Evolutionary conservation across 1,284 basidiomycete species (phyloP).

Genomic region (Heterobasidion annosum): DNA sequence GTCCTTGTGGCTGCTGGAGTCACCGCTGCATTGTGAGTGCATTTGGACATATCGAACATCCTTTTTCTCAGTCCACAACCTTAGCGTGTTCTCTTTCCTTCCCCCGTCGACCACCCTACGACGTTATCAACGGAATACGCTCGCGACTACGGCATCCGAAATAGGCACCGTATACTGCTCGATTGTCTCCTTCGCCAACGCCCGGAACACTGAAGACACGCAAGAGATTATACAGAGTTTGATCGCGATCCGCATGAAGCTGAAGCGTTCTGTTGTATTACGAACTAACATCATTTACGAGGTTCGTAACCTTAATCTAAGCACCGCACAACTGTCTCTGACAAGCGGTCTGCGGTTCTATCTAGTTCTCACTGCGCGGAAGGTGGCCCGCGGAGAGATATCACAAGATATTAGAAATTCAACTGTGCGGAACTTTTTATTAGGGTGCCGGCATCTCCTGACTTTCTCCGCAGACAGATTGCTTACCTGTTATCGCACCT

Average conservation of each 20-base stretch:
- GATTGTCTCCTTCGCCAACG: conserved; percentile 56
- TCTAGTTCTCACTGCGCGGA: conserved; percentile 58
- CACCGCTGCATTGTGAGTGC: conserved; percentile 49
- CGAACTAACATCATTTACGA: conserved; percentile 59
- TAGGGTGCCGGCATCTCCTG: conserved; percentile 1
- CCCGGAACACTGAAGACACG: conserved; percentile 32
- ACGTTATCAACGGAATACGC: conserved; percentile 51
- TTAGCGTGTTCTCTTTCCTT: conserved; percentile 56
- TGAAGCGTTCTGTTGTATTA: conserved; percentile 46
- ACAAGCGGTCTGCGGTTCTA: not conserved
- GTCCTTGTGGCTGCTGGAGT: conserved; percentile 56
- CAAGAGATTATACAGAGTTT: conserved; percentile 47
- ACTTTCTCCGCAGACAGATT: conserved; percentile 36
- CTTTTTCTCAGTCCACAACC: not conserved
- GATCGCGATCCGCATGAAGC: conserved; percentile 56
- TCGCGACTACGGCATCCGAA: conserved; percentile 55
- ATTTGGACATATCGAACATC: not conserved
- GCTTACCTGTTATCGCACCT: conserved; percentile 56
- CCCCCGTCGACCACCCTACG: conserved; percentile 67
- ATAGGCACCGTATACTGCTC: conserved; percentile 60
- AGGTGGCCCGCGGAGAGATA: conserved; percentile 65
- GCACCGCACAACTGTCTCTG: not conserved
- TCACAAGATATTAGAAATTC: conserved; percentile 53
- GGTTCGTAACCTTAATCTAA: conserved; percentile 21
- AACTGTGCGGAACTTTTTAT: conserved; percentile 34